Evolutionary conservation across 768 basidiomycete genomes (phyloP), one percentile per base, ranked within the genome.

Genomic region (Podaxis sp.): DNA sequence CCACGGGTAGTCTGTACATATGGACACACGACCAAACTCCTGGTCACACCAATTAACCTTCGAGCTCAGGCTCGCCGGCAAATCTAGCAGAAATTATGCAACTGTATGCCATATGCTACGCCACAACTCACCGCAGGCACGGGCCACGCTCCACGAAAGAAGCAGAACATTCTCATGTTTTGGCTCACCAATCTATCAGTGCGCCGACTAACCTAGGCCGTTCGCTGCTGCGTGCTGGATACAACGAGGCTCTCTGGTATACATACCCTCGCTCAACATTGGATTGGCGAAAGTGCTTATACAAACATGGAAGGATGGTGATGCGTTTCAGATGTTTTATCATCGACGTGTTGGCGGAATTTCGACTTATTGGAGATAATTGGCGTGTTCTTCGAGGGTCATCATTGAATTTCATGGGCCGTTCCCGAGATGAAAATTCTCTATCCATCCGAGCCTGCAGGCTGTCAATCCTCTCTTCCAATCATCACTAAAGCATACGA

Each of bases 241-340:
- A 15, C 59, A 52, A 60, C 29, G 59, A 60, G 59, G 59, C 51
- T 60, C 50, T 60, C 50, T 54, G 59, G 36, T 59, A 22, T 17
- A 51, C 36, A 22, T 49, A 52, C 24, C 4, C 50, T 36, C 24
- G 36, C 12, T 40, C 37, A 49, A 38, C 43, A 40, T 13, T 40
- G 36, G 54, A 27, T 36, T 19, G 13, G 19, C 22, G 27, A 13
- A 37, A 9, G 22, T 49, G 33, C 15, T 24, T 49, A 17, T 49
- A 22, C 57, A 36, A 49, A 47, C 17, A 24, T 4, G 8, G 46
- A 58, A 40, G 33, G 36, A 36, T 17, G 7, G 4, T 49, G 46
- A 50, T 49, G 29, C 57, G 57, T 58, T 58, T 58, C 57, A 58
- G 57, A 50, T 58, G 47, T 58, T 58, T 37, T 50, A 22, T 19